Evolutionary conservation across 2,329 filamentous ascomycete genomes (phyloP).

Genomic region (Pseudogymnoascus sp.): DNA sequence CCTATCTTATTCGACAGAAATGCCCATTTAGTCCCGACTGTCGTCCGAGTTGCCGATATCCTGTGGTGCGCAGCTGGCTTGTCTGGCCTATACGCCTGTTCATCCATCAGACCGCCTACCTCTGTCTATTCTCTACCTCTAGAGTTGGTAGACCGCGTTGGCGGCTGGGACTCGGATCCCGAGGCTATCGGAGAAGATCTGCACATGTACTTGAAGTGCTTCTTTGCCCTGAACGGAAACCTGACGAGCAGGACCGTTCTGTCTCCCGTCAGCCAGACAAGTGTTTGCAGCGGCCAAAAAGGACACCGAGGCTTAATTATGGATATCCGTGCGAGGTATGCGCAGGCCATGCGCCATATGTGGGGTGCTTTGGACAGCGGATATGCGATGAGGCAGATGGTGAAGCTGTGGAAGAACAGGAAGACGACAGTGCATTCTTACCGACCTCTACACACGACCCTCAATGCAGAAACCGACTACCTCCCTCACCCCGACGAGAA

Average conservation of each 20-base stretch:
- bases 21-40: conserved; percentile 55
- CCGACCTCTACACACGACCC: conserved; percentile 45
- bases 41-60: conserved; percentile 64
- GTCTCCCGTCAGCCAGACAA: conserved; percentile 64
- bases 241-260: conserved; percentile 54
- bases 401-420: conserved; percentile 49
- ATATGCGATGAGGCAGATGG: conserved; percentile 50
- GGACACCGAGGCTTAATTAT: conserved; percentile 43
- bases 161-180: conserved; percentile 62
- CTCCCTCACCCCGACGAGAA: conserved; percentile 17
- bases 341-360: conserved; percentile 66
- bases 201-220: conserved; percentile 73
- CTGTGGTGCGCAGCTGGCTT: conserved; percentile 64
- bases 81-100: conserved; percentile 57
- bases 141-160: conserved; percentile 56
- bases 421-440: conserved; percentile 47
- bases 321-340: conserved; percentile 58
- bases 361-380: conserved; percentile 66
- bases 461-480: conserved; percentile 27
- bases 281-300: conserved; percentile 52
- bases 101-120: conserved; percentile 58
- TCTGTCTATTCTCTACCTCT: conserved; percentile 66
- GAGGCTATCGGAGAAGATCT: conserved; percentile 69
- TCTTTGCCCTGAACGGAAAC: conserved; percentile 64
- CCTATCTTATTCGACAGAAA: conserved; percentile 70